Percentiles rank a stretch among this genome's conserved stretches.
phyloP scores from a whole-genome alignment of 2,329 filamentous ascomycete genomes.

The Diaporthe citri region DNA sequence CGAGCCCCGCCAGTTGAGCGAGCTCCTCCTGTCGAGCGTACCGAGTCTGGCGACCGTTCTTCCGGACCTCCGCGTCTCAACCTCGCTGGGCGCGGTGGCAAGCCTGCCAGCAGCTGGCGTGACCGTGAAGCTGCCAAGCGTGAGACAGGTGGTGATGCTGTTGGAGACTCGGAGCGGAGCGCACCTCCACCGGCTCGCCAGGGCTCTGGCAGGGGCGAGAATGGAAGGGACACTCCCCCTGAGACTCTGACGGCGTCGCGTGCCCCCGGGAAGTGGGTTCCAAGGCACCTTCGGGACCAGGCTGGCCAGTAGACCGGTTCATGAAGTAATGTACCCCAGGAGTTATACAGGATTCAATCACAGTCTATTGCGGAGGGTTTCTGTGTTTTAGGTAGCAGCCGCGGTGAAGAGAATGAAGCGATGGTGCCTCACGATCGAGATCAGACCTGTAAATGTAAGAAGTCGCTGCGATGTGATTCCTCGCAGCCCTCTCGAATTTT shows the following conservation, averaged over 20 bases:
- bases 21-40: slow-evolving; percentile 47
- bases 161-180: slow-evolving; percentile 40
- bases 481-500: not conserved
- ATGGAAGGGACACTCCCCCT: slow-evolving; percentile 54
- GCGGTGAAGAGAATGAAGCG: slow-evolving; percentile 36
- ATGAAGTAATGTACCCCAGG: slow-evolving; percentile 34
- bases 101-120: slow-evolving; percentile 65
- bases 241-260: slow-evolving; percentile 67
- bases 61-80: slow-evolving; percentile 67
- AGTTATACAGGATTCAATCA: slow-evolving; percentile 30
- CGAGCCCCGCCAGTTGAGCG: slow-evolving; percentile 16
- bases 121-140: slow-evolving; percentile 68
- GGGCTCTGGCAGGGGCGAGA: slow-evolving; percentile 58
- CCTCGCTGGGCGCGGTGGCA: slow-evolving; percentile 58
- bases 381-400: slow-evolving; percentile 35
- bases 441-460: slow-evolving; percentile 36
- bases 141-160: slow-evolving; percentile 42
- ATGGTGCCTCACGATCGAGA: slow-evolving; percentile 18
- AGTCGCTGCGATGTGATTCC: slow-evolving; percentile 27
- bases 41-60: slow-evolving; percentile 60
- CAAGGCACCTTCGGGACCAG: slow-evolving; percentile 51
- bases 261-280: slow-evolving; percentile 71
- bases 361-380: slow-evolving; percentile 33
- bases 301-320: slow-evolving; percentile 34
- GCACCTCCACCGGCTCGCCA: slow-evolving; percentile 52